Base-by-base conservation (phyloP, 139 green algal genomes). In the Micromonas commoda region DNA sequence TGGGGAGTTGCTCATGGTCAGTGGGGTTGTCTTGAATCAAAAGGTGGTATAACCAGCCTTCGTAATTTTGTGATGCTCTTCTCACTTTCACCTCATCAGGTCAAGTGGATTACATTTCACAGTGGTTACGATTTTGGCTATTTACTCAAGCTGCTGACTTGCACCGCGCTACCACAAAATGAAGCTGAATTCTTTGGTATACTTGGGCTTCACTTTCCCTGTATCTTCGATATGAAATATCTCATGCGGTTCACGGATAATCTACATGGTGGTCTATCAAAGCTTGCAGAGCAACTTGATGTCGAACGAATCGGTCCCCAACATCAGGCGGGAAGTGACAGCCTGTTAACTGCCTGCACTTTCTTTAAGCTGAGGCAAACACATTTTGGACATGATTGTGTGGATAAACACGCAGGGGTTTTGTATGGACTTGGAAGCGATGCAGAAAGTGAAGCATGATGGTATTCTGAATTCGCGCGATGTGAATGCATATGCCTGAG, bases 91-190 rank as follows among this genome's bases (percentile, higher is more conserved):
- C n/a, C n/a, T n/a, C n/a, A n/a, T n/a, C n/a, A 92, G 80, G 87
- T 96, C 39, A 78, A 83, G 70, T 97, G 91, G 91, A 86, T 97
- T 63, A 97, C 92, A 0, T 96, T 96, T 77, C 92, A 96, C 84
- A 90, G 83, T 60, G 91, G 92, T 64, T 98, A 99, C 80, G 95
- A 99, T 83, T 99, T 99, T 84, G 96, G 95, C 0, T 99, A 99
- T 84, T 88, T 99, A 35, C 81, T 99, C 24, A 98, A 98, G 82
- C 85, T 98, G 54, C 82, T 99, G 68, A 98, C 94, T 1, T 94
- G 90, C 74, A 77, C 90, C 69, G 86, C 89, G 3, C 85, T 99
- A 69, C 95, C 95, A 0, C 28, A 78, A 33, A 86, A 81, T 4
- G 95, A 99, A 83, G 39, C 74, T 2, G 93, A 97, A 64, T 99